Evolutionary conservation across 352 stramenopile genomes (phyloP), one percentile per base, ranked within the genome.

Genomic region (Pythium myriotylum): DNA sequence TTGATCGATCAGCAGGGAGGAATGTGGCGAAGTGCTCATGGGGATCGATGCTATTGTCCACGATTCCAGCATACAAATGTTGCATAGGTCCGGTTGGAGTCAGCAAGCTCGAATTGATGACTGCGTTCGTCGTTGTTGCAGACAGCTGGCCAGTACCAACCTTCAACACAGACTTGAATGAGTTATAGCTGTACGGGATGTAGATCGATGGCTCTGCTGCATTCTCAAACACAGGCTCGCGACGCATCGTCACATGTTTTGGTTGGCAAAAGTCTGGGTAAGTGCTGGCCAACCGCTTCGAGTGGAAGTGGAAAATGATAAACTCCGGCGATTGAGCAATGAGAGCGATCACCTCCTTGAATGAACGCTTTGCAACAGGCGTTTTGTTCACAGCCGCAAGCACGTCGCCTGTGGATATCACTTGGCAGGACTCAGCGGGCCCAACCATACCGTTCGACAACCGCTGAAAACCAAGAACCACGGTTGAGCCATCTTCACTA

Each of bases 21-120:
- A 96, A 96, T 47, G 85, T 96, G 2, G 84, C 84, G 48, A 95
- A 96, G 54, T 95, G 88, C 29, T 96, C 88, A 29, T 96, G 86
- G 7, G 88, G 86, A 54, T 96, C 88, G 42, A 96, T 92, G 37
- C 80, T 95, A 62, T 94, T 94, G 67, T 95, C 86, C n/a, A 95
- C 86, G 17, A 95, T 88, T 0, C 83, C 88, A 2, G 88, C 79
- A 42, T 94, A 94, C 42, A 96, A 57, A 62, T 95, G 85, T 48
- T 95, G 86, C 86, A 96, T 94, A 8, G 88, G 86, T 12, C 88
- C 88, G 23, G 66, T 94, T 22, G 88, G 86, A 4, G 84, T 73
- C 19, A 90, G 88, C 46, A 88, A 94, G 48, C 77, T 91, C 17
- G 80, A 65, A 46, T 74, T 59, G 16, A 69, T 61, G 39, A 67